These are phyloP conservation scores for Aspergillus intermedius DNA, from an alignment of 2,329 filamentous ascomycete species.

Conservation along the genomic window DNA sequence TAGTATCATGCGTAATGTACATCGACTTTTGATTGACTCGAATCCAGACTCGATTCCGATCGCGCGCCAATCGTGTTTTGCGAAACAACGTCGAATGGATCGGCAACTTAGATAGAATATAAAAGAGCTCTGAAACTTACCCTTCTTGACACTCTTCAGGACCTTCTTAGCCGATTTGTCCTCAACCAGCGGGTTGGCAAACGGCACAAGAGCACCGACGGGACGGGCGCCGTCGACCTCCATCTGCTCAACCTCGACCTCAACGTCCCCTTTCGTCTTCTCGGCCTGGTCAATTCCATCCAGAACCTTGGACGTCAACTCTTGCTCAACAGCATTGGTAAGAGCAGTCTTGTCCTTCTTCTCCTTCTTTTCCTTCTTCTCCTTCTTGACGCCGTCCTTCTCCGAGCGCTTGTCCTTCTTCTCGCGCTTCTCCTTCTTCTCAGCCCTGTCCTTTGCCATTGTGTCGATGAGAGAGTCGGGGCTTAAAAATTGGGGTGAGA, in stretches of 20 bases:
- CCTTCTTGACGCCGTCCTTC: constrained; percentile 39
- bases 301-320: constrained; percentile 31
- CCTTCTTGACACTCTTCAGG: constrained; percentile 48
- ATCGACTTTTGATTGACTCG: background rate
- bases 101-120: background rate
- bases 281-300: constrained; percentile 30
- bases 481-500: constrained; percentile 8
- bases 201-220: constrained; percentile 43
- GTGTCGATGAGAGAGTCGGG: constrained; percentile 17
- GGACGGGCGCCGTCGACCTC: constrained; percentile 26
- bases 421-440: constrained; percentile 43
- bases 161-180: constrained; percentile 48
- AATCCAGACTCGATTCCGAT: background rate
- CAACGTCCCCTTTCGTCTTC: constrained; percentile 17
- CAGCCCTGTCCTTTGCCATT: constrained; percentile 42
- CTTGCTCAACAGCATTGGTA: constrained; percentile 34
- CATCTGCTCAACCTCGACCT: constrained; percentile 18
- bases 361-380: constrained; percentile 33
- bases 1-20: background rate
- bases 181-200: constrained; percentile 45
- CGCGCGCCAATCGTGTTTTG: background rate
- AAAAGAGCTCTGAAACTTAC: constrained; percentile 21
- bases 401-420: constrained; percentile 41
- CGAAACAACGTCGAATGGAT: background rate
- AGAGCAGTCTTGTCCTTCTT: constrained; percentile 38